Conservation (phyloP, 768 basidiomycete genomes). For the Mycena galopus region DNA sequence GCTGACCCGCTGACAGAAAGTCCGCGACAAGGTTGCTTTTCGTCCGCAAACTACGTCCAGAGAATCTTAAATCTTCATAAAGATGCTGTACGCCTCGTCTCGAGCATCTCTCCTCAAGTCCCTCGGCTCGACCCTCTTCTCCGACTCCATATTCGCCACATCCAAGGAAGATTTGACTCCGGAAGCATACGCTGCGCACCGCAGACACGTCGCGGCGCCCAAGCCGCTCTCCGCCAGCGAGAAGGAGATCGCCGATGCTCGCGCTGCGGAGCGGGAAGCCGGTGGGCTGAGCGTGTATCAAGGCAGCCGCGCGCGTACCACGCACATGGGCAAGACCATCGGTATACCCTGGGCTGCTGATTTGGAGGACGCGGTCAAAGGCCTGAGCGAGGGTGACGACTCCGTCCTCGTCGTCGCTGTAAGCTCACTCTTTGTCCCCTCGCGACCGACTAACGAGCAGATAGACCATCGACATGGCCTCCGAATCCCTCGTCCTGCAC, state of each 20-base stretch:
- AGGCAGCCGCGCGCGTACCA: slow-evolving; percentile 68
- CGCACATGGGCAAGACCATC: slow-evolving; percentile 69
- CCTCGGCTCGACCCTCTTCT: slow-evolving; percentile 81
- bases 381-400: slow-evolving; percentile 63
- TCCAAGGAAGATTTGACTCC: slow-evolving; percentile 75
- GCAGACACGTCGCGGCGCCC: slow-evolving; percentile 78
- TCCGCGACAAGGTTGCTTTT: slow-evolving; percentile 80
- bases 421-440: slow-evolving; percentile 38
- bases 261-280: slow-evolving; percentile 78
- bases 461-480: slow-evolving; percentile 76
- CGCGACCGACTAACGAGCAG: background rate
- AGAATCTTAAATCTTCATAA: slow-evolving; percentile 13
- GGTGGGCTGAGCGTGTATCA: slow-evolving; percentile 62
- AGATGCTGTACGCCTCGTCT: slow-evolving; percentile 94
- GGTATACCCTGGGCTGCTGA: slow-evolving; percentile 78
- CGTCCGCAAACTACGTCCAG: slow-evolving; percentile 1
- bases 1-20: too few species aligned
- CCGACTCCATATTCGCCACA: slow-evolving; percentile 84
- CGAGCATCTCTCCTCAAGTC: slow-evolving; percentile 75
- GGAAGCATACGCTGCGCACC: slow-evolving; percentile 80
- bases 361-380: slow-evolving; percentile 72
- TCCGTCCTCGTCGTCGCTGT: slow-evolving; percentile 77
- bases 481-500: slow-evolving; percentile 69
- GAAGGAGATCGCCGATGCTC: slow-evolving; percentile 83
- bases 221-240: slow-evolving; percentile 88